phyloP scores from a whole-genome alignment of 805 yeast genomes.

The Ogataea corticis region DNA sequence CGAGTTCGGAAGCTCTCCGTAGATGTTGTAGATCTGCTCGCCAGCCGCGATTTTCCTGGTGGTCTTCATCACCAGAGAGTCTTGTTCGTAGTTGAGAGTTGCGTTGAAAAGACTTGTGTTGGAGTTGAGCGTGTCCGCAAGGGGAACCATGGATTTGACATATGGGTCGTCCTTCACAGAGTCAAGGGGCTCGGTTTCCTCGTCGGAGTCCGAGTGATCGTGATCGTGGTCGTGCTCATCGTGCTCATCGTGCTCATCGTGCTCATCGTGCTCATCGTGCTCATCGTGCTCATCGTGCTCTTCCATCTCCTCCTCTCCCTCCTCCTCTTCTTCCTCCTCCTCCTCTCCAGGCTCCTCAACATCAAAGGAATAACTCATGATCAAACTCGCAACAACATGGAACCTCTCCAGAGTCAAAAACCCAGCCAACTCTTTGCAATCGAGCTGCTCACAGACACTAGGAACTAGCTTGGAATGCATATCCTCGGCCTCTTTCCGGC shows the following conservation, averaged over 20 bases:
- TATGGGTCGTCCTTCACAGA: slow-evolving; percentile 33
- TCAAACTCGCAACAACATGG: slow-evolving; percentile 71
- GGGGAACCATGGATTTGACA: slow-evolving; percentile 85
- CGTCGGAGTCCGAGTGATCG: slow-evolving; percentile 6
- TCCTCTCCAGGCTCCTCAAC: slow-evolving; percentile 47
- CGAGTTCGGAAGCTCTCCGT: slow-evolving; percentile 89
- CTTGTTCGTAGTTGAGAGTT: slow-evolving; percentile 52
- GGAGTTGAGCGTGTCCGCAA: slow-evolving; percentile 89
- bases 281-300: slow-evolving; percentile 22
- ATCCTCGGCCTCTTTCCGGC: slow-evolving; percentile 62
- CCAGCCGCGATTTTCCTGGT: slow-evolving; percentile 58
- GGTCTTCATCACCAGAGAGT: slow-evolving; percentile 68
- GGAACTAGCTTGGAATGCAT: slow-evolving; percentile 53
- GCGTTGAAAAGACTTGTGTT: slow-evolving; percentile 81
- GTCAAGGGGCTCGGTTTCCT: slow-evolving; percentile 28
- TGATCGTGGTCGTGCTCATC: not conserved
- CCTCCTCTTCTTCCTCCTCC: slow-evolving; percentile 28
- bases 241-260: slow-evolving; percentile 11
- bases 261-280: slow-evolving; percentile 17
- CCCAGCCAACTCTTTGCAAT: slow-evolving; percentile 34
- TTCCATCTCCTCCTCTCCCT: slow-evolving; percentile 28
- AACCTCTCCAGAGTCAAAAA: slow-evolving; percentile 55
- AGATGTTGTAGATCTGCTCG: slow-evolving; percentile 82
- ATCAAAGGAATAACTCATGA: slow-evolving; percentile 91
- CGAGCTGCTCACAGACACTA: slow-evolving; percentile 39